Evolutionary conservation across 306 rosid species (phyloP).

Genomic region (Prunus mira): DNA sequence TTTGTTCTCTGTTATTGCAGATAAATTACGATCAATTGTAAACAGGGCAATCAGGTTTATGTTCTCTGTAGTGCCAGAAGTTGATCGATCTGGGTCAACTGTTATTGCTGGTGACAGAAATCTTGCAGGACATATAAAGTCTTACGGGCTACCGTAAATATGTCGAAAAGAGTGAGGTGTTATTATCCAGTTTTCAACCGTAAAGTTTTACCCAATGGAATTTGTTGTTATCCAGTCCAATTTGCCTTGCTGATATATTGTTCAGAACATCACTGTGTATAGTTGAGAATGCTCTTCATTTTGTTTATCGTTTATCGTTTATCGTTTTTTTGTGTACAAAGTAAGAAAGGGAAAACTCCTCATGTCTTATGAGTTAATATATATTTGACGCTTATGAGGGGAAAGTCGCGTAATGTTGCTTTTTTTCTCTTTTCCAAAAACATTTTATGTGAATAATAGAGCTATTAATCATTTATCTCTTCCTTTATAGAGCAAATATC

Average conservation of each 20-base stretch:
- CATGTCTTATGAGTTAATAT: too few relatives aligned
- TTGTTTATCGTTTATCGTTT: slow-evolving; percentile 2
- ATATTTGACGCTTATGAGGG: too few relatives aligned
- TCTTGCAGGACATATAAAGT: background rate
- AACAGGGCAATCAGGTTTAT: background rate
- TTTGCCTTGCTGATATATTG: background rate
- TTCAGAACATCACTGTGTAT: background rate
- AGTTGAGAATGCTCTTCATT: background rate
- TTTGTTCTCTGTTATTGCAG: background rate
- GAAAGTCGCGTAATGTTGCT: too few relatives aligned
- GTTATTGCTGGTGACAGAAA: background rate
- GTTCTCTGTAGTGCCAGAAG: background rate
- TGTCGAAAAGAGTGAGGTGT: background rate
- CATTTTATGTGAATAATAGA: too few relatives aligned
- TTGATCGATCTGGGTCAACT: background rate
- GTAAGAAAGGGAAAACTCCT: too few relatives aligned
- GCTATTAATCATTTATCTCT: too few relatives aligned
- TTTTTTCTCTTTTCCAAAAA: too few relatives aligned
- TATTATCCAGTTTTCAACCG: background rate
- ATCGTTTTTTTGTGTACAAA: too few relatives aligned
- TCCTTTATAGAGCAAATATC: too few relatives aligned
- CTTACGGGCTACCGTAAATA: background rate
- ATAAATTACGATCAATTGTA: background rate
- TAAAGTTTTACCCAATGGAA: background rate
- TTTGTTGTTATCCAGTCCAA: background rate